Base-by-base conservation (phyloP, 768 basidiomycete species). In the Auricularia cornea region DNA sequence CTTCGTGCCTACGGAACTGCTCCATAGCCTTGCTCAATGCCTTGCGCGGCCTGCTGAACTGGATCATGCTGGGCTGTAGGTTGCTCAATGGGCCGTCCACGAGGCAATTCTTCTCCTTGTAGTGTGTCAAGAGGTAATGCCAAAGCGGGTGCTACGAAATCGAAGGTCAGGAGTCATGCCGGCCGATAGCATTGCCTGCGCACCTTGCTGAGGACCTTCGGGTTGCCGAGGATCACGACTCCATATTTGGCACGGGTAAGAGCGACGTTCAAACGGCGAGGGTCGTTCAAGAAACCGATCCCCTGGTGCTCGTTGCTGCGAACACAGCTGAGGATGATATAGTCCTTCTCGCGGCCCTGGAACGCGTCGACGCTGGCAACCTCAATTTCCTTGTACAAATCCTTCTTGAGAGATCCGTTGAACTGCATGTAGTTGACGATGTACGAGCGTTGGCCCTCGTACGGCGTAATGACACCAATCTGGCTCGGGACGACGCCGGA, bases 351-450 rank as follows among this genome's bases (percentile, higher is more conserved):
- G 72, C 97, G 85, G 59, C 97, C 97, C 73, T 99, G 97, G 84
- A 99, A 99, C 4, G 97, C 97, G 72, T 99, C 97, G 61, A 99
- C 97, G 67, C 91, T 94, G 3, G 97, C 97, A 59, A 99, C 97
- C 73, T 99, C 97, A 44, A 99, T 95, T 71, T 99, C 97, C 80
- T 99, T 99, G 80, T 99, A 99, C 20, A 98, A 75, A 68, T 99
- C 97, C 79, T 98, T 99, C 86, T 98, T 98, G 65, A 98, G 80
- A 30, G 94, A 89, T n/a, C 97, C 97, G 71, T 98, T 97, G 80
- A 97, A 93, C 78, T 99, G 97, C 97, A 99, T 98, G 75, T 96
- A 99, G 74, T 93, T 96, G 73, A 96, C 95, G 72, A 99, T 90
- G 74, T 97, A 98, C 1, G 95, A 97, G 20, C 97, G 87, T 70